These are phyloP conservation scores for Papiliotrema laurentii DNA, from an alignment of 1,284 basidiomycete species.

Conservation along the genomic window DNA sequence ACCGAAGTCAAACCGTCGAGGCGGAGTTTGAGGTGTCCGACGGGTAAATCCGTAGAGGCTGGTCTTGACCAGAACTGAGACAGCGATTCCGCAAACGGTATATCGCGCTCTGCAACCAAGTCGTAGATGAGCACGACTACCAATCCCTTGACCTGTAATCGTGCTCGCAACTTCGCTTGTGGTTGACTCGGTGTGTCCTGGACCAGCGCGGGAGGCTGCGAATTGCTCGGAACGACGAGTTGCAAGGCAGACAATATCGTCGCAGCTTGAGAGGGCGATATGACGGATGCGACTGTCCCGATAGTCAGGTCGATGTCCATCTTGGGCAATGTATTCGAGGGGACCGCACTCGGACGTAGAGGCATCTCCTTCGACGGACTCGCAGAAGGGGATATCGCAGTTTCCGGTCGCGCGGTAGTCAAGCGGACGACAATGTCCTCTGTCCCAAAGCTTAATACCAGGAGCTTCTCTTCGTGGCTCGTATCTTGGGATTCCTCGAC, in stretches of 20 bases:
- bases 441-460: conserved; percentile 35
- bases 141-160: conserved; percentile 26
- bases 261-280: conserved; percentile 26
- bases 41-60: conserved; percentile 25
- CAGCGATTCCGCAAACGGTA: not conserved
- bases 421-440: conserved; percentile 40
- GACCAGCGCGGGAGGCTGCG: too few species aligned
- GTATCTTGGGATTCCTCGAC: too few species aligned
- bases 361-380: not conserved
- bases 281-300: conserved; percentile 23
- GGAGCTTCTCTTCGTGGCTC: conserved; percentile 14
- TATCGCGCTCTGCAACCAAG: conserved; percentile 4
- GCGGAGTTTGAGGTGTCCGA: conserved; percentile 38
- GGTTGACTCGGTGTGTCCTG: too few species aligned
- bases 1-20: conserved; percentile 26
- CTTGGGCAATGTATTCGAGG: conserved; percentile 8
- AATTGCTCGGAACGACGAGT: too few species aligned
- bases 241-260: conserved; percentile 25
- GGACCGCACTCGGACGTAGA: not conserved
- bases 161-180: conserved; percentile 19
- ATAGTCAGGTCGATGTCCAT: conserved; percentile 21
- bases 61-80: conserved; percentile 32
- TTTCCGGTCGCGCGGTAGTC: conserved; percentile 16
- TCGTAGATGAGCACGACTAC: conserved; percentile 32
- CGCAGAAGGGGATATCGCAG: not conserved